Percentiles rank a stretch among this genome's conserved stretches.
Evolutionary conservation across 805 yeast genomes (phyloP).

Genomic region (Saccharomycopsis schoenii): DNA sequence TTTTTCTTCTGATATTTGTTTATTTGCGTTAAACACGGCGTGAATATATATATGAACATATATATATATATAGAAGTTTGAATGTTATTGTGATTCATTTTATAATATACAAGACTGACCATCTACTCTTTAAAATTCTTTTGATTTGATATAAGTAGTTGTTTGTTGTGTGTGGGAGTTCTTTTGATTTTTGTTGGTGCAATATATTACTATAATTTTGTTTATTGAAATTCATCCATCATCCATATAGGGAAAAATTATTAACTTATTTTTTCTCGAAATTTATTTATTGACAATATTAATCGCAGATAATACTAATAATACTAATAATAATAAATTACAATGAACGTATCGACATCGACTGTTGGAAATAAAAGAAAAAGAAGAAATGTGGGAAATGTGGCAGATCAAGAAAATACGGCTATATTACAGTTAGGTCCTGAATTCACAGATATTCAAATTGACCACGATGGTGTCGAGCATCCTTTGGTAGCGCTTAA

Average conservation of each 20-base stretch:
- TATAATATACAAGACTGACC: too few relatives aligned
- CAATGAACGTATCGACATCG: conserved; percentile 83
- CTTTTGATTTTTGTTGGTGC: background rate
- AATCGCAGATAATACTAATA: background rate
- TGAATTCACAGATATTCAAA: conserved; percentile 76
- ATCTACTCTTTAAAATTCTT: background rate
- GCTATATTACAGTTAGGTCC: conserved; percentile 81
- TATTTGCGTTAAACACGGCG: too few relatives aligned
- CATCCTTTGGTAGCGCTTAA: conserved; percentile 77
- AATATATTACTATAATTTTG: background rate
- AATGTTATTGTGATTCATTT: too few relatives aligned
- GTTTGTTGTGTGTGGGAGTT: background rate
- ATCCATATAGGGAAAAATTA: background rate
- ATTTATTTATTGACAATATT: background rate
- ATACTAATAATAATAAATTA: conserved; percentile 1
- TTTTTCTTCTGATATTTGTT: too few relatives aligned
- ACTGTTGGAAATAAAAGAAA: conserved; percentile 71
- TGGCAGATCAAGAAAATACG: conserved; percentile 89
- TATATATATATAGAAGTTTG: background rate
- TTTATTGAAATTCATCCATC: background rate
- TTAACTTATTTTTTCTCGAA: background rate
- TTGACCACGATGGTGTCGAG: conserved; percentile 70
- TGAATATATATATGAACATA: background rate
- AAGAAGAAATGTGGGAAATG: conserved; percentile 38
- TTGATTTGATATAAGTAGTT: background rate